Evolutionary conservation across 2,329 filamentous ascomycete species (phyloP), one percentile per base, ranked within the genome.

Genomic region (Xylariaceae sp.): DNA sequence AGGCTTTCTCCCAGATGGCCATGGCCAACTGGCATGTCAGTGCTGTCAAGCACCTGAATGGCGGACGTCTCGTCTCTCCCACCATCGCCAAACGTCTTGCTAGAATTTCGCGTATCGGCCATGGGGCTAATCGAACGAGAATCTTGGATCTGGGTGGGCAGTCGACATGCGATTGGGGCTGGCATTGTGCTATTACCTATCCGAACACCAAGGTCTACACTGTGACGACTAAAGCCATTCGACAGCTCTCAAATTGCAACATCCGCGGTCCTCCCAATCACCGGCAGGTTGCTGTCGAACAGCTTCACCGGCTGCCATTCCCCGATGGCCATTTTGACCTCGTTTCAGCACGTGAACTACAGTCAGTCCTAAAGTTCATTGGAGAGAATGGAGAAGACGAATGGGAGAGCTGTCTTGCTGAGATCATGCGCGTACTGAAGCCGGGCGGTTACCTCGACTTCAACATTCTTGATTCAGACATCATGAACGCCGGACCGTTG

Each of bases 361-460:
- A 96, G 71, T 83, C 87, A 48, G 80, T 95, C 38, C 83, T 99
- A 63, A 94, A 93, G 70, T 84, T 87, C 38, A 77, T 80, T 28
- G 80, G 78, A 31, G 81, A 86, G 63, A 82, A 88, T 59, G 80
- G 81, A 39, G 76, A 83, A 53, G 90, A 97, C 65, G 93, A 97
- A 72, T 97, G 92, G 80, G 89, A 95, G 66, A 79, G 86, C 45
- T 94, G 90, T 55, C 78, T 97, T 9, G 77, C 77, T 47, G 94
- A 99, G 73, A 95, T 91, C 69, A 85, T 90, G 75, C 90, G 94
- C 53, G 87, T 95, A 53, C 84, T 97, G 61, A 96, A 96, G 74
- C 92, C 93, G 0, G 91, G 90, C 46, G 94, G 94, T 31, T 93
- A 93, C 69, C 76, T 99, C 53, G 94, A 99, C 66, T 99, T 94